Base-by-base conservation (phyloP, 108 stramenopile species). In the Mayamaea pseudoterrestris region DNA sequence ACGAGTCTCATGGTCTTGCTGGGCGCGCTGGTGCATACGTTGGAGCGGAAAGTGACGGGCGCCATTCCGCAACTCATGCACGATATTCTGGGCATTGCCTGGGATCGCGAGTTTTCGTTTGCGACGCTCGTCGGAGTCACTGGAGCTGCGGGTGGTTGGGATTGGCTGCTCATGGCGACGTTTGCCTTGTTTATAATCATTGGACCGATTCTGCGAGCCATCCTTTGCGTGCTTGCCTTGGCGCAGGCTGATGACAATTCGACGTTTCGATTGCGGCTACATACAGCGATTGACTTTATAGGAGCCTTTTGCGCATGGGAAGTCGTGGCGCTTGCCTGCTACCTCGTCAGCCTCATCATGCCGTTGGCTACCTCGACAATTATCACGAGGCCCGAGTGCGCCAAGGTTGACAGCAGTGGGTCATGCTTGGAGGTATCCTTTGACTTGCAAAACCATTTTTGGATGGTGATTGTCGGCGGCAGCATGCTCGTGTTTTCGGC, bases 231-330 rank as follows among this genome's bases (percentile, higher is more conserved):
- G 14, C 0, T 55, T 13, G 46, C 53, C 3, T 22, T 71, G 4
- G 37, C 37, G 3, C 37, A 20, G 18, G 37, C 20, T 20, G 20
- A 14, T 18, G 18, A 14, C 37, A 40, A 37, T 16, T 16, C 17
- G 6, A 1, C 17, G 8, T 31, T 16, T 17, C 32, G 44, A 22
- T 8, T 20, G 5, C 6, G 42, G 11, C 32, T 76, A 14, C 35
- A 54, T 9, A 68, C 73, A 20, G 28, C 65, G 16, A 65, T 90
- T 32, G 74, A 78, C 44, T 71, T 75, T 36, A 49, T 84, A 0
- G 88, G 83, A 25, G 71, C 79, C 16, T 85, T 90, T 70, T 82
- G 88, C 46, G 73, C 80, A 3, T 90, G 88, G 88, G 88, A 90
- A 55, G 88, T 90, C 1, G 71, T 90, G 36, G 49, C 71, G 6